These are phyloP conservation scores for Ochetophila trinervis DNA, from an alignment of 306 rosid genomes.

Conservation along the genomic window DNA sequence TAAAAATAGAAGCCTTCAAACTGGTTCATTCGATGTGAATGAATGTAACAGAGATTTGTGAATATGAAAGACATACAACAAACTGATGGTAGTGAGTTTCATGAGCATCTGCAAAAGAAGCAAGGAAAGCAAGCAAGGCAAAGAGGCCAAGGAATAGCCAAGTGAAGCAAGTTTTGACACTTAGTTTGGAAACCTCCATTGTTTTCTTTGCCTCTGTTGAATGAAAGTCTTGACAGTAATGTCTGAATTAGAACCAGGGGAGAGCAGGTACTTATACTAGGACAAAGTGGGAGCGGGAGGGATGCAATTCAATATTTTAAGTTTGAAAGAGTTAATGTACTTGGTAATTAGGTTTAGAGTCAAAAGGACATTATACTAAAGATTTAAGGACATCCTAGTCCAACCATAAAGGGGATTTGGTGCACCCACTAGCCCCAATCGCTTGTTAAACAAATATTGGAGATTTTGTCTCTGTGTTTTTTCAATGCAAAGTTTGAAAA, in stretches of 20 bases:
- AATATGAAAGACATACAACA: slow-evolving; percentile 49
- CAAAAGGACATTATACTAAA: slow-evolving; percentile 22
- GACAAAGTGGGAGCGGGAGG: slow-evolving; percentile 16
- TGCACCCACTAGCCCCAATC: slow-evolving; percentile 64
- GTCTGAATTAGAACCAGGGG: slow-evolving; percentile 18
- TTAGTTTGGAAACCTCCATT: slow-evolving; percentile 45
- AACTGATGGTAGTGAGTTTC: slow-evolving; percentile 72
- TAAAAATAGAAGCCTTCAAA: not conserved
- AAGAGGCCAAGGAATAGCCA: slow-evolving; percentile 41
- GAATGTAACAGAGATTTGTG: not conserved
- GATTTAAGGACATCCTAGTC: slow-evolving; percentile 34
- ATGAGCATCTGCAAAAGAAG: slow-evolving; percentile 39
- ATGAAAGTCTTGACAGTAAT: slow-evolving; percentile 20
- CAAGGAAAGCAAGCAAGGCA: slow-evolving; percentile 34
- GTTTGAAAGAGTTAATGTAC: not conserved
- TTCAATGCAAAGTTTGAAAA: not conserved
- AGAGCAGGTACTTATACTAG: slow-evolving; percentile 45
- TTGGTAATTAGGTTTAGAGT: slow-evolving; percentile 42
- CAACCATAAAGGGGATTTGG: slow-evolving; percentile 64
- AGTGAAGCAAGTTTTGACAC: slow-evolving; percentile 26
- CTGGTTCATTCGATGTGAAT: not conserved
- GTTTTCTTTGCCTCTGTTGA: slow-evolving; percentile 29
- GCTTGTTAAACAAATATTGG: slow-evolving; percentile 17
- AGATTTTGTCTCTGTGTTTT: slow-evolving; percentile 24
- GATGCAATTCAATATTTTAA: not conserved